Evolutionary conservation across 768 basidiomycete genomes (phyloP).

Genomic region (Leucocoprinus leucothites): DNA sequence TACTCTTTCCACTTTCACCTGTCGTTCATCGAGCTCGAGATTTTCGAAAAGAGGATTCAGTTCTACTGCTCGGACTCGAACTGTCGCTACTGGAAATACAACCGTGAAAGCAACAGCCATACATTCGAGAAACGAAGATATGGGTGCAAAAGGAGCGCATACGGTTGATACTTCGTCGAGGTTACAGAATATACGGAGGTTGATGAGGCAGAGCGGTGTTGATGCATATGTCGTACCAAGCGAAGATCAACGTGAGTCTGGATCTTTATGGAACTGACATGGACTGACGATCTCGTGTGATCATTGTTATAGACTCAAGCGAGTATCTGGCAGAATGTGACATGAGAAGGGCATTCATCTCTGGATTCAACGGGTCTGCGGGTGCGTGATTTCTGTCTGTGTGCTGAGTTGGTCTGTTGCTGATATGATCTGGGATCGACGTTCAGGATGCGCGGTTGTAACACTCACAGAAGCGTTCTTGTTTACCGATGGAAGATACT

Average conservation of each 20-base stretch:
- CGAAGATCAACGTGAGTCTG: conserved; percentile 83
- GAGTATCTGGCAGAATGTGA: conserved; percentile 88
- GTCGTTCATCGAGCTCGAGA: neutral
- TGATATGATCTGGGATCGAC: neutral
- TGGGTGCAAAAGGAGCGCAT: conserved; percentile 36
- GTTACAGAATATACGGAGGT: conserved; percentile 58
- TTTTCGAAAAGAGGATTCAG: neutral
- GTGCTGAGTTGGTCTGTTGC: no score
- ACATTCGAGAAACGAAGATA: conserved; percentile 15
- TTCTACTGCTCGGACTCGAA: neutral
- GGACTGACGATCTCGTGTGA: neutral
- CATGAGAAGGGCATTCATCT: conserved; percentile 82
- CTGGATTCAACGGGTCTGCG: conserved; percentile 93
- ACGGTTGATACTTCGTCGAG: conserved; percentile 63
- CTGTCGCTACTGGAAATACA: neutral
- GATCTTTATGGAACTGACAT: neutral
- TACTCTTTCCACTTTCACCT: no score
- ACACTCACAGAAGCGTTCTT: conserved; percentile 69
- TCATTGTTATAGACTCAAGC: conserved; percentile 66
- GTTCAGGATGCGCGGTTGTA: conserved; percentile 71
- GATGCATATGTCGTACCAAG: conserved; percentile 83
- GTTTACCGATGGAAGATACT: conserved; percentile 97
- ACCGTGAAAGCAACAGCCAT: neutral
- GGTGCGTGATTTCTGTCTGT: conserved; percentile 50
- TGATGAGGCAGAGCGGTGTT: conserved; percentile 61